Evolutionary conservation across 169 alveolate genomes (phyloP), one percentile per base, ranked within the genome.

Genomic region (Plasmodium ovale): DNA sequence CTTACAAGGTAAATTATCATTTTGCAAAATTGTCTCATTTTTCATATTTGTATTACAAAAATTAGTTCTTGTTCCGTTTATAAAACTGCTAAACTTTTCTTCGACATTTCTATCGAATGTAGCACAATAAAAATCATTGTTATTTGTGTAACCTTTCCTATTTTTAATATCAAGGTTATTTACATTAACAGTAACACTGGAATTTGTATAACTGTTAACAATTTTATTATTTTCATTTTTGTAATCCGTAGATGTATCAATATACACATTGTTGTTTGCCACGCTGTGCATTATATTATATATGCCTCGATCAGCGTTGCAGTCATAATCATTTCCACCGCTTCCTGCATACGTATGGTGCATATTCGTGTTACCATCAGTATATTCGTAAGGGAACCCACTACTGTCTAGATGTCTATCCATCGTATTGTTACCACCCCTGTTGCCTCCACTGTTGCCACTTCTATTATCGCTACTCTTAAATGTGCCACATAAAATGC

Each of bases 1-100:
- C 82, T 70, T 82, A 65, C 31, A 7, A 25, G 51, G 65, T 16
- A 65, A 19, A 29, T 29, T 82, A n/a, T 69, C 84, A 42, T 56
- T 14, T n/a, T n/a, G 16, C 19, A 4, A 3, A 25, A 16, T 47
- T 21, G 0, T 27, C 6, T 82, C 70, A 31, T 65, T 70, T 37
- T 65, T 51, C 68, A 82, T 56, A 54, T 58, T 56, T 35, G 42
- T 25, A 21, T 21, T 39, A 44, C 54, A 12, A 6, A 35, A 49
- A 49, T 23, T 10, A 27, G 21, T 39, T 21, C 12, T 33, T 27
- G 60, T 58, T 3, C 21, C 10, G 53, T 25, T 71, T 14, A 25
- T 23, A 3, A 37, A 47, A 54, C n/a, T 65, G 9, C 37, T 64
- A 82, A 0, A 65, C 12, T 74, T 74, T 74, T 74, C 88, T 14